Conservation (phyloP, 2,329 filamentous ascomycete species). For the Phyllosticta citriasiana region DNA sequence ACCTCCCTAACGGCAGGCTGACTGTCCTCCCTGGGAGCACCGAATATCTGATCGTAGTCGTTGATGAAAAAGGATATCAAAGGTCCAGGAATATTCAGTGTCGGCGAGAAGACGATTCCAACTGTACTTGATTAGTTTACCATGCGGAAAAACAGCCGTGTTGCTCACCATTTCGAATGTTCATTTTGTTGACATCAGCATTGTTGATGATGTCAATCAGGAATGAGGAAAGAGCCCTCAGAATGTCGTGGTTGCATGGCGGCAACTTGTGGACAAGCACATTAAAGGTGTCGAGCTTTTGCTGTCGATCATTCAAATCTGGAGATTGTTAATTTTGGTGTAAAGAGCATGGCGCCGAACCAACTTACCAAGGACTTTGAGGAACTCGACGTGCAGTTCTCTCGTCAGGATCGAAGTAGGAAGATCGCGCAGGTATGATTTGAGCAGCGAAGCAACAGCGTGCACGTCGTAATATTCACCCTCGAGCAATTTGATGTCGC, state of each 20-base stretch:
- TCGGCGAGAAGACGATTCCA: constrained; percentile 95
- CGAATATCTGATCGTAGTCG: constrained; percentile 81
- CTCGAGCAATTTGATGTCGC: constrained; percentile 81
- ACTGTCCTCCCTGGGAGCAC: constrained; percentile 52
- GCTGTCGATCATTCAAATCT: constrained; percentile 63
- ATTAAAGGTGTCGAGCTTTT: constrained; percentile 69
- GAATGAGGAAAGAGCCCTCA: constrained; percentile 79
- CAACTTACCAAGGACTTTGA: constrained; percentile 57
- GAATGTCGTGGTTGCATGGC: constrained; percentile 65
- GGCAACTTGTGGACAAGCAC: constrained; percentile 73
- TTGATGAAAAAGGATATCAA: constrained; percentile 91
- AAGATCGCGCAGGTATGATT: constrained; percentile 85
- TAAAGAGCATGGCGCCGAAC: background rate
- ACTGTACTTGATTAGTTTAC: constrained; percentile 37
- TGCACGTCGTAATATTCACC: constrained; percentile 90
- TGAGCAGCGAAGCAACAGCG: constrained; percentile 86
- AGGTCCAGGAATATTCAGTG: constrained; percentile 88
- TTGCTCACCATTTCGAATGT: constrained; percentile 61
- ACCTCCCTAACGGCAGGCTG: constrained; percentile 37
- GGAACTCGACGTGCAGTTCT: constrained; percentile 81
- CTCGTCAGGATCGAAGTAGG: constrained; percentile 84
- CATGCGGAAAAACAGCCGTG: background rate
- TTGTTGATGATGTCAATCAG: constrained; percentile 89
- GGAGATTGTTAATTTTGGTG: constrained; percentile 17
- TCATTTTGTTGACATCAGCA: constrained; percentile 92